Percentiles rank a stretch among this genome's conserved stretches.
Evolutionary conservation across 2,329 filamentous ascomycete genomes (phyloP).

Genomic region (Penicillium sp.): DNA sequence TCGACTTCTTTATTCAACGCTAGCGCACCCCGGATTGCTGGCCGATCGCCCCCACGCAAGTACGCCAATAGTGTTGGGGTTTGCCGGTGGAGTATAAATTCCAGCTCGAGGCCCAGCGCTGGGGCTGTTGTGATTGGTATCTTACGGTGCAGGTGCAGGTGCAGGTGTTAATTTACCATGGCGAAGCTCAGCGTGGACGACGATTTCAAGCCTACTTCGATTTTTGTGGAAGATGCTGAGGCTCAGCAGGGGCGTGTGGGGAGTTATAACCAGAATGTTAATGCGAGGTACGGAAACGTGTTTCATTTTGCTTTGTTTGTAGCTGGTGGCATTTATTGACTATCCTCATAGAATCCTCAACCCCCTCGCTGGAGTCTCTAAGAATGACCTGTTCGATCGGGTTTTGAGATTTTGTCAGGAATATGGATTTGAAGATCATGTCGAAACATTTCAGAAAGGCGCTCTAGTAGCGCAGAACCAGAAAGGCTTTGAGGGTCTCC

Average conservation of each 20-base stretch:
- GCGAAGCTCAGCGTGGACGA: slow-evolving; percentile 12
- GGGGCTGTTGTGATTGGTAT: neutral
- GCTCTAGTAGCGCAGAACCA: slow-evolving; percentile 30
- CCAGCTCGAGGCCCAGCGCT: neutral
- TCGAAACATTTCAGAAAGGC: slow-evolving; percentile 29
- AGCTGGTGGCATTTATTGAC: neutral
- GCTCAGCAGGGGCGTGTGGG: slow-evolving; percentile 7
- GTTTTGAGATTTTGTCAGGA: slow-evolving; percentile 40
- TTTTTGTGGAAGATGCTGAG: slow-evolving; percentile 19
- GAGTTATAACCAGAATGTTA: slow-evolving; percentile 16
- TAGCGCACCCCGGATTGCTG: slow-evolving; percentile 18
- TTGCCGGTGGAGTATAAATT: slow-evolving; percentile 12
- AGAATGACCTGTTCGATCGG: slow-evolving; percentile 27
- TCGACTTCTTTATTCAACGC: slow-evolving; percentile 3
- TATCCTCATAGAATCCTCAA: slow-evolving; percentile 21
- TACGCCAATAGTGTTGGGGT: slow-evolving; percentile 5
- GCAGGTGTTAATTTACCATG: slow-evolving; percentile 4
- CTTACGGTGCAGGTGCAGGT: neutral
- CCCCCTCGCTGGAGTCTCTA: slow-evolving; percentile 23
- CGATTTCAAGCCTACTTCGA: slow-evolving; percentile 8
- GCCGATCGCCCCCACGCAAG: neutral
- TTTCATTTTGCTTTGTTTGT: neutral
- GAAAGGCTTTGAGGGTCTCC: slow-evolving; percentile 30
- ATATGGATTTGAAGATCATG: slow-evolving; percentile 35
- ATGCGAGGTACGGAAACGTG: slow-evolving; percentile 9